Evolutionary conservation across 192 early-diverging fungal species (phyloP).

Genomic region (Umbelopsis ramanniana): DNA sequence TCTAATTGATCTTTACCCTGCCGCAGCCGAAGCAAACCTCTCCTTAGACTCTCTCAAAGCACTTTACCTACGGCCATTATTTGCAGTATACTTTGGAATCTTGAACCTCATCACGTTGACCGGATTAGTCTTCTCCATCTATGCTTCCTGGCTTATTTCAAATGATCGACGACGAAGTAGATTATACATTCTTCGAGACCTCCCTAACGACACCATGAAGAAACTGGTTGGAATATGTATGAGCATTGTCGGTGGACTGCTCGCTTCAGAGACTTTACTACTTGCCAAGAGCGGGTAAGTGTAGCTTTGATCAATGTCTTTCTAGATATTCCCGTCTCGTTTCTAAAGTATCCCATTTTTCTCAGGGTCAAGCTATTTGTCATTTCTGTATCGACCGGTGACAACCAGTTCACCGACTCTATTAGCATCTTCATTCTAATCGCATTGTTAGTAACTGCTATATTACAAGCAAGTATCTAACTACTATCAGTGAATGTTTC

Average conservation of each 20-base stretch:
- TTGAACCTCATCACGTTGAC: conserved; percentile 49
- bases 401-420: conserved; percentile 58
- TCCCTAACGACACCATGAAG: conserved; percentile 43
- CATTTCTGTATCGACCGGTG: conserved; percentile 39
- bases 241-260: conserved; percentile 56
- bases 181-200: conserved; percentile 32
- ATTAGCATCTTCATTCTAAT: conserved; percentile 58
- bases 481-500: background rate
- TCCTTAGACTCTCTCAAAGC: conserved; percentile 53
- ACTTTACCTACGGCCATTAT: conserved; percentile 47
- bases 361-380: conserved; percentile 48
- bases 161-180: conserved; percentile 35
- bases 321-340: background rate
- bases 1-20: background rate
- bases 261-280: conserved; percentile 62
- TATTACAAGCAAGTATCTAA: conserved; percentile 49
- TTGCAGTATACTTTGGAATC: conserved; percentile 58
- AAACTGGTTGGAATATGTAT: conserved; percentile 60
- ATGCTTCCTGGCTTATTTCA: conserved; percentile 49
- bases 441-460: conserved; percentile 52
- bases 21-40: conserved; percentile 48
- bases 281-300: conserved; percentile 61
- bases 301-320: background rate
- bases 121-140: conserved; percentile 45
- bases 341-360: background rate